Percentiles rank a stretch among this genome's conserved stretches.
Conservation (phyloP, 495 filamentous ascomycete species). For the Hyaloscypha hepaticicola region DNA sequence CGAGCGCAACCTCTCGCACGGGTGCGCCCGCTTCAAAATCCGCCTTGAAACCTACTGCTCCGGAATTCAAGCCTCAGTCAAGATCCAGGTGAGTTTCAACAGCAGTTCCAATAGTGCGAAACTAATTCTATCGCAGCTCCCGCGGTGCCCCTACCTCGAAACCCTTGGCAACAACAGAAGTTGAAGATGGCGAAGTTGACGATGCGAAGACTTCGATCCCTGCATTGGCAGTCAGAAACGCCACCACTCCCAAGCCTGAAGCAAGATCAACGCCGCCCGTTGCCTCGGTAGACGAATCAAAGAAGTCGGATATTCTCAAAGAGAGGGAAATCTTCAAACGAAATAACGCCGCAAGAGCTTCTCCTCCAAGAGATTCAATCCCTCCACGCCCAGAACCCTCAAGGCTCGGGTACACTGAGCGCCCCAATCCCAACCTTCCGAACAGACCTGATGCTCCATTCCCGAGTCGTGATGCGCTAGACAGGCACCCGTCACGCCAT, state of each 20-base stretch:
- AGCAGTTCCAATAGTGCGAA: background rate
- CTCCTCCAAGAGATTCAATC: conserved; percentile 33
- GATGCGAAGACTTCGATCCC: conserved; percentile 49
- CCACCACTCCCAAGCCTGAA: conserved; percentile 1
- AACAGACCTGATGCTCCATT: conserved; percentile 31
- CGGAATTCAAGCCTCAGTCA: conserved; percentile 45
- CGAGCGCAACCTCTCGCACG: background rate
- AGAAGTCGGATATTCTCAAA: conserved; percentile 37
- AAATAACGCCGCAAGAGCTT: conserved; percentile 34
- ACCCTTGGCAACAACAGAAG: conserved; percentile 48
- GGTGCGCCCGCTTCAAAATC: conserved; percentile 10
- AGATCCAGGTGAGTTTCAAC: conserved; percentile 21
- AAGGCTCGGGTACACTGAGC: conserved; percentile 23
- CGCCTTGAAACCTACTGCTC: conserved; percentile 38
- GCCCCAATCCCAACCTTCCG: conserved; percentile 22
- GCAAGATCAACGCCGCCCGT: conserved; percentile 30
- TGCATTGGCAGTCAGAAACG: conserved; percentile 33
- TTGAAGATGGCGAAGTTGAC: conserved; percentile 79
- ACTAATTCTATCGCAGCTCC: conserved; percentile 23
- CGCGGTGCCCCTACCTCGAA: conserved; percentile 36
- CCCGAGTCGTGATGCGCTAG: conserved; percentile 29
- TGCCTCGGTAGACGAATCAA: conserved; percentile 32
- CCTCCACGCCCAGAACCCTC: conserved; percentile 30
- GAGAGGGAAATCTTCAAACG: conserved; percentile 35
- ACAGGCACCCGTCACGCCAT: conserved; percentile 30